These are phyloP conservation scores for Crepidotus variabilis DNA, from an alignment of 768 basidiomycete species.

Conservation along the genomic window DNA sequence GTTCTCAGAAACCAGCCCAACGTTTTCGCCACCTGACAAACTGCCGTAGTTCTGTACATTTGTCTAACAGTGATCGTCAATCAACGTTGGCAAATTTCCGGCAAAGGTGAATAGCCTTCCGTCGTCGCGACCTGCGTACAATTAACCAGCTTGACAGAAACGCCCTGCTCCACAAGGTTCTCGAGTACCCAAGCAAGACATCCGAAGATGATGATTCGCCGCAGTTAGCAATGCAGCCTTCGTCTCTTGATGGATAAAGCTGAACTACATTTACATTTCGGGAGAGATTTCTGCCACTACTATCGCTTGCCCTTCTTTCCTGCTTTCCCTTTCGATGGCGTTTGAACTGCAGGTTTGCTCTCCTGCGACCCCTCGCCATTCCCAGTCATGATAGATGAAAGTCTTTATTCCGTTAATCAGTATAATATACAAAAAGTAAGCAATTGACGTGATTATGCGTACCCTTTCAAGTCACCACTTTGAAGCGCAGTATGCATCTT, in stretches of 20 bases:
- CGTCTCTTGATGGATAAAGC: background rate
- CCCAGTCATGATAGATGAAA: slow-evolving; percentile 21
- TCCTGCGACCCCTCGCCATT: slow-evolving; percentile 12
- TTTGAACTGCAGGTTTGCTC: slow-evolving; percentile 3
- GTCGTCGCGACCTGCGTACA: background rate
- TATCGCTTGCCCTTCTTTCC: slow-evolving; percentile 34
- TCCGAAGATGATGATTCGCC: background rate
- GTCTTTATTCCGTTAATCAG: slow-evolving; percentile 6
- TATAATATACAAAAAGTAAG: background rate
- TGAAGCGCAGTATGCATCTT: slow-evolving; percentile 51
- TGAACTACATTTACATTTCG: background rate
- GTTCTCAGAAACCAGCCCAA: slow-evolving; percentile 13
- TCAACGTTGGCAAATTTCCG: background rate
- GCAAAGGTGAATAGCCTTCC: background rate
- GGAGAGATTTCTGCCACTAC: background rate
- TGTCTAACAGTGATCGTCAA: background rate
- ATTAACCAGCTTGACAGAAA: background rate
- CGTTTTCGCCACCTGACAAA: background rate
- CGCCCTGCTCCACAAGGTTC: background rate
- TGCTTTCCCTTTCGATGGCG: slow-evolving; percentile 19
- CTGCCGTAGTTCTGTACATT: background rate
- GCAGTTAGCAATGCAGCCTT: background rate
- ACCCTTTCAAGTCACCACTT: slow-evolving; percentile 62
- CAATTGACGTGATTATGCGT: slow-evolving; percentile 7
- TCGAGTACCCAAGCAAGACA: background rate